phyloP scores from a whole-genome alignment of 768 basidiomycete genomes.

The Termitomyces sp. region DNA sequence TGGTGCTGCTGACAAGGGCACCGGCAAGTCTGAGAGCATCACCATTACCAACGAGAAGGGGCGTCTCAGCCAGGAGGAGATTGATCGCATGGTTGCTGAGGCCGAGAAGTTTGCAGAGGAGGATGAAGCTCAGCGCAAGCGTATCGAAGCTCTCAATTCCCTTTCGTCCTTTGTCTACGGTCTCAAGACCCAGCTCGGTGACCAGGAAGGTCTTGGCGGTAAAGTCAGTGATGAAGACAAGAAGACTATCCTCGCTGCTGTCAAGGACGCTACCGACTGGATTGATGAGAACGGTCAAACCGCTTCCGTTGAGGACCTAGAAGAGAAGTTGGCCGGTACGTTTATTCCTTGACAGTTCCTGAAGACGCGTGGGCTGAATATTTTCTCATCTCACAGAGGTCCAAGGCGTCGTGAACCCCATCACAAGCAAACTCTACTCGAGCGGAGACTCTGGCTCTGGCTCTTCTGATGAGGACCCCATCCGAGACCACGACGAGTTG shows the following conservation, averaged over 20 bases:
- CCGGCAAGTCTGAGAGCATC: slow-evolving; percentile 83
- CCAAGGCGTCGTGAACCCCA: slow-evolving; percentile 73
- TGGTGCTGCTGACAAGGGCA: slow-evolving; percentile 89
- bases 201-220: slow-evolving; percentile 87
- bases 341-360: slow-evolving; percentile 3
- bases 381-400: slow-evolving; percentile 36
- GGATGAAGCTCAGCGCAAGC: slow-evolving; percentile 74
- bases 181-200: slow-evolving; percentile 80
- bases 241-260: slow-evolving; percentile 69
- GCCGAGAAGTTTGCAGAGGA: slow-evolving; percentile 78
- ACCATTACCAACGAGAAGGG: slow-evolving; percentile 97
- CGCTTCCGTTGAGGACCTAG: slow-evolving; percentile 82
- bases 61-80: slow-evolving; percentile 82
- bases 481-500: slow-evolving; percentile 42
- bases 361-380: background rate
- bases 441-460: slow-evolving; percentile 27
- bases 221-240: slow-evolving; percentile 81
- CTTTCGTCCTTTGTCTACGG: slow-evolving; percentile 82
- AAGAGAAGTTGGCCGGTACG: slow-evolving; percentile 75
- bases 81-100: slow-evolving; percentile 93
- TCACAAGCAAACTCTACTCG: slow-evolving; percentile 76
- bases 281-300: slow-evolving; percentile 75
- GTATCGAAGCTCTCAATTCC: slow-evolving; percentile 79
- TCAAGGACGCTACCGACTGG: slow-evolving; percentile 93
- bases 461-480: slow-evolving; percentile 31